A percentile compares a stretch with the other conserved stretches of the same genome.
These are phyloP conservation scores for Thuidium tamariscinum DNA, from an alignment of 225 moss, liverwort and hornwort species.

Conservation along the genomic window DNA sequence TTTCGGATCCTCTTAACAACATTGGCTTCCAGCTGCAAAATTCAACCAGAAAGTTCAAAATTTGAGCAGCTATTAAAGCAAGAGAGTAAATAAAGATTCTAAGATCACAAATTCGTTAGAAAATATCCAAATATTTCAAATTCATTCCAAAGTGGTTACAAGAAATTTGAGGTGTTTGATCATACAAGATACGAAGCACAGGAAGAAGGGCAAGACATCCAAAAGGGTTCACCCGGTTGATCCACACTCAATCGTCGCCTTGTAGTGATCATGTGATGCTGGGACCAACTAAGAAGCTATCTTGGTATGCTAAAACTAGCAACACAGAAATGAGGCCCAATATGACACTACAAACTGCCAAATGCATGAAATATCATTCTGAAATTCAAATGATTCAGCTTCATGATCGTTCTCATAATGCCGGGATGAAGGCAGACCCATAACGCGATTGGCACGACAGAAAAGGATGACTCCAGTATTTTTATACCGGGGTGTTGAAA, in stretches of 20 bases:
- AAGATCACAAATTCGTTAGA: not conserved
- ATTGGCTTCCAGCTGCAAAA: slow-evolving; percentile 55
- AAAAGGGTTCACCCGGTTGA: not conserved
- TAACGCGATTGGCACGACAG: not conserved
- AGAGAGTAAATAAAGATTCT: not conserved
- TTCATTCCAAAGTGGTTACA: not conserved
- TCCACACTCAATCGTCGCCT: not conserved
- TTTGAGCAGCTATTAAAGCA: not conserved
- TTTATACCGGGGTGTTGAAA: slow-evolving; percentile 13
- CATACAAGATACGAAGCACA: not conserved
- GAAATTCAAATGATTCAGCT: not conserved
- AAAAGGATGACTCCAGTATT: not conserved
- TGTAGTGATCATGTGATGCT: not conserved
- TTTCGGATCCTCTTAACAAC: slow-evolving; percentile 52
- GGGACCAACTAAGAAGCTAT: not conserved
- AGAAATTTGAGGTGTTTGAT: not conserved
- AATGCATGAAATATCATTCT: not conserved
- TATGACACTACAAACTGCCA: not conserved
- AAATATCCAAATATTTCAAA: not conserved
- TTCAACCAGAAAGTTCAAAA: slow-evolving; percentile 4
- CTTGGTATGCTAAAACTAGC: not conserved
- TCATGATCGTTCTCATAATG: not conserved
- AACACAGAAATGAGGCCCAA: not conserved
- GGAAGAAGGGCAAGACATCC: not conserved
- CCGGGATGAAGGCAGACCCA: not conserved